phyloP scores from a whole-genome alignment of 331 rosid species.

The Cydonia oblonga region DNA sequence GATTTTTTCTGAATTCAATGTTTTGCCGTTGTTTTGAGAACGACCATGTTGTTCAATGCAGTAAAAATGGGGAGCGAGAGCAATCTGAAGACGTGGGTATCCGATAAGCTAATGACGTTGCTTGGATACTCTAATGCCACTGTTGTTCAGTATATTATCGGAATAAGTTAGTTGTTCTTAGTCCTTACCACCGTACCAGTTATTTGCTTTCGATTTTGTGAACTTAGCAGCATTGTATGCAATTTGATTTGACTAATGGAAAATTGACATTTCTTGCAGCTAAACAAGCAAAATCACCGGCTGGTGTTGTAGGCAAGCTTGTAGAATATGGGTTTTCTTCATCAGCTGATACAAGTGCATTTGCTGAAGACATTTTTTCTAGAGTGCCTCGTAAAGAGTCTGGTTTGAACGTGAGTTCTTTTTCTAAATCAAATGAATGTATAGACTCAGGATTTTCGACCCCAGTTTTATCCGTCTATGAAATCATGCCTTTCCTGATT shows the following conservation, averaged over 20 bases:
- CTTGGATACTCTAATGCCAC: conserved; percentile 76
- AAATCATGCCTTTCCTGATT: not conserved
- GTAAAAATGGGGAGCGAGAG: conserved; percentile 54
- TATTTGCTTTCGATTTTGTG: not conserved
- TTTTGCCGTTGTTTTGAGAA: not conserved
- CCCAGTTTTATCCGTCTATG: not conserved
- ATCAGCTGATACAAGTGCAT: conserved; percentile 37
- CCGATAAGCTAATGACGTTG: conserved; percentile 58
- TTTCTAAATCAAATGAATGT: not conserved
- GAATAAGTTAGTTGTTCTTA: conserved; percentile 42
- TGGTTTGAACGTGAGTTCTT: conserved; percentile 48
- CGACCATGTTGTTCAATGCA: not conserved
- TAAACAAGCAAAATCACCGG: conserved; percentile 65
- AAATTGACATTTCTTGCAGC: conserved; percentile 36
- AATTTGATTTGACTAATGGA: not conserved
- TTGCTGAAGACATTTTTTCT: conserved; percentile 57
- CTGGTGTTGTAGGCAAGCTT: conserved; percentile 51
- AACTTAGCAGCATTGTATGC: not conserved
- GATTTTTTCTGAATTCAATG: not conserved
- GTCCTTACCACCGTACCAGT: not conserved
- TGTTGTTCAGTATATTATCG: conserved; percentile 69
- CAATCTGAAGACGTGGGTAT: conserved; percentile 65
- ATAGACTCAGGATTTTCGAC: not conserved
- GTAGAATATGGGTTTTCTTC: conserved; percentile 50
- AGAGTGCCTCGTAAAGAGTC: conserved; percentile 57